phyloP scores from a whole-genome alignment of 176 grass and related monocot genomes.

The Bolboschoenus planiculmis region DNA sequence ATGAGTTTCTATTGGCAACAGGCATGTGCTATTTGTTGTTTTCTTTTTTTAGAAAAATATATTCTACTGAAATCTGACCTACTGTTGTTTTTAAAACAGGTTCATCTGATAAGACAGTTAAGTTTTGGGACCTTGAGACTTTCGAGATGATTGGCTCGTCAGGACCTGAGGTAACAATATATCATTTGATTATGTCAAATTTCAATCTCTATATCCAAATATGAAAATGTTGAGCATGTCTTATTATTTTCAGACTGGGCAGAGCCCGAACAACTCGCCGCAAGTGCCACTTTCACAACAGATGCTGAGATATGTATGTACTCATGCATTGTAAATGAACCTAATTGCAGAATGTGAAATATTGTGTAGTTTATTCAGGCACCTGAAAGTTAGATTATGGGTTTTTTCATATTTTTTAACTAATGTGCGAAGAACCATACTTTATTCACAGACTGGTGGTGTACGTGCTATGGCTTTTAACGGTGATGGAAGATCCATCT shows the following conservation, averaged over 20 bases:
- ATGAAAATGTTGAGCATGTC: not conserved
- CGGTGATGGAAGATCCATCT: conserved; percentile 69
- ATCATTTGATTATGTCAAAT: conserved; percentile 25
- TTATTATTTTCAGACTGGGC: conserved; percentile 22
- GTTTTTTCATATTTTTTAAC: conserved; percentile 15
- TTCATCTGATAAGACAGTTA: conserved; percentile 78
- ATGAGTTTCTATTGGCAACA: conserved; percentile 83
- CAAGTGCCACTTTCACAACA: conserved; percentile 22
- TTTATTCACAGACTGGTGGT: conserved; percentile 59
- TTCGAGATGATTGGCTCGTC: conserved; percentile 89
- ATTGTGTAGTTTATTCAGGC: conserved; percentile 15
- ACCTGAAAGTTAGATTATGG: conserved; percentile 15
- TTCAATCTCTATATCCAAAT: not conserved
- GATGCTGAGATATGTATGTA: conserved; percentile 29
- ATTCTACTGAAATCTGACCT: conserved; percentile 12
- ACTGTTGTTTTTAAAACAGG: conserved; percentile 42
- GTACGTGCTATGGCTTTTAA: conserved; percentile 85
- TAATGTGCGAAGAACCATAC: conserved; percentile 7
- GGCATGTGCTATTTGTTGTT: conserved; percentile 35
- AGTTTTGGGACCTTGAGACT: conserved; percentile 97
- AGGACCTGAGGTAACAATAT: conserved; percentile 60
- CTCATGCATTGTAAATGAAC: conserved; percentile 20
- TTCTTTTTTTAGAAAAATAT: not conserved
- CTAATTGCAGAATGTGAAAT: conserved; percentile 2
- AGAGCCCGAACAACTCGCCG: conserved; percentile 11